phyloP scores from a whole-genome alignment of 495 filamentous ascomycete genomes.

The Penicillium daleae region DNA sequence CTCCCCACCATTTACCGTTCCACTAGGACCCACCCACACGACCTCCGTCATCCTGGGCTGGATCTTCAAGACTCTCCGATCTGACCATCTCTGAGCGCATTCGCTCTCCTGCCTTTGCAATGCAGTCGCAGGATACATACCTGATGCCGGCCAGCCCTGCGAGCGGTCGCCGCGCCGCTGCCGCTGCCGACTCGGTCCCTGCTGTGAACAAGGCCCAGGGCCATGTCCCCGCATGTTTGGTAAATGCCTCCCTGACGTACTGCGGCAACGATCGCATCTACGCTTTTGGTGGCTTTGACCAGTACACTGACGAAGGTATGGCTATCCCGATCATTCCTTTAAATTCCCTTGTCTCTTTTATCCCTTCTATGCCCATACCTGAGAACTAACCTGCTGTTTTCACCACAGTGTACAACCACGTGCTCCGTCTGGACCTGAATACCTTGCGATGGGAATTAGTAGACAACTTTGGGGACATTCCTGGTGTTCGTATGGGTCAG shows the following conservation, averaged over 20 bases:
- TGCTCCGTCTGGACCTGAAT: constrained; percentile 81
- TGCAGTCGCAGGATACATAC: constrained; percentile 68
- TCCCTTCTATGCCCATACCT: not conserved
- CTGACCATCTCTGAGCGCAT: constrained; percentile 29
- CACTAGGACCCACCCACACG: constrained; percentile 42
- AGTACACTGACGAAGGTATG: constrained; percentile 91
- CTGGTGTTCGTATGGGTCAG: constrained; percentile 93
- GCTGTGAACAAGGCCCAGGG: constrained; percentile 80
- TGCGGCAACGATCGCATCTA: constrained; percentile 96
- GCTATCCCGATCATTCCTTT: not conserved
- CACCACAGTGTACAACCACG: constrained; percentile 88
- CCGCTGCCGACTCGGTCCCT: constrained; percentile 73
- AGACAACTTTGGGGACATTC: constrained; percentile 98
- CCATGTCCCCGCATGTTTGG: constrained; percentile 88
- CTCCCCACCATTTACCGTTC: constrained; percentile 30
- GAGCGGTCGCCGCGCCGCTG: constrained; percentile 59
- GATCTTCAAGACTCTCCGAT: constrained; percentile 35
- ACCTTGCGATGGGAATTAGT: constrained; percentile 92
- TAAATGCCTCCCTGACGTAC: constrained; percentile 97
- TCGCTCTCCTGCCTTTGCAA: constrained; percentile 30
- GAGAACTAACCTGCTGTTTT: constrained; percentile 16
- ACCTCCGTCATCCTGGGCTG: constrained; percentile 32
- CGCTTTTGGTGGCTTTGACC: constrained; percentile 98
- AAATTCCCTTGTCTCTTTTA: not conserved
- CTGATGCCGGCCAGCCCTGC: constrained; percentile 80